A percentile compares a stretch with the other conserved stretches of the same genome.
phyloP scores from a whole-genome alignment of 148 eudicot species.

The Polygonum maritimum region DNA sequence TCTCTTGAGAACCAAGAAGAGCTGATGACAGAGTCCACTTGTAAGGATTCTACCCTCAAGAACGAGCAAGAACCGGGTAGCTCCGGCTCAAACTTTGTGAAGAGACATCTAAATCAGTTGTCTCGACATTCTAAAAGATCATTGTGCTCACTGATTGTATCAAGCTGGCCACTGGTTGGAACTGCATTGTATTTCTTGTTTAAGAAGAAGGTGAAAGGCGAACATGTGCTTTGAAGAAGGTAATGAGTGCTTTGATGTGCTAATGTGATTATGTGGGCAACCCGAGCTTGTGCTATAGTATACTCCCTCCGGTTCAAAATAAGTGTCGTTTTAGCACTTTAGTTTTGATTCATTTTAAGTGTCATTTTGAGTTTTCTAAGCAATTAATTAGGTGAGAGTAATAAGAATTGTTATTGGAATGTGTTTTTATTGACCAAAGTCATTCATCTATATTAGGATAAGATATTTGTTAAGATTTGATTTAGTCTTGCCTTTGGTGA shows the following conservation, averaged over 20 bases:
- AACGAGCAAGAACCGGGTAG: conserved; percentile 19
- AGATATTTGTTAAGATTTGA: no score
- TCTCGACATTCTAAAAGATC: conserved; percentile 49
- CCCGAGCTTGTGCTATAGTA: not conserved
- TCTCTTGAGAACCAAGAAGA: conserved; percentile 14
- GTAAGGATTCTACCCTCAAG: conserved; percentile 11
- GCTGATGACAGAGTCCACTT: conserved; percentile 14
- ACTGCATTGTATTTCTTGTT: conserved; percentile 44
- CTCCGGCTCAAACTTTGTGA: conserved; percentile 17
- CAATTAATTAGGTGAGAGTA: no score
- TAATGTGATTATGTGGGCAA: not conserved
- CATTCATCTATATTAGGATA: no score
- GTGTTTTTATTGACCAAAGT: no score
- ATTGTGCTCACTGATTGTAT: conserved; percentile 56
- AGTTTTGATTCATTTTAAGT: no score
- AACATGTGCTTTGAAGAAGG: conserved; percentile 18
- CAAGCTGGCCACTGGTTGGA: conserved; percentile 62
- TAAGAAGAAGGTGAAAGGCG: conserved; percentile 28
- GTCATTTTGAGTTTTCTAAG: no score
- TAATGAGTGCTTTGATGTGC: not conserved
- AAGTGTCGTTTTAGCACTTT: no score
- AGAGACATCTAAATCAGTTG: conserved; percentile 45
- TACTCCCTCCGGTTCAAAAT: no score
- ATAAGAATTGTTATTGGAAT: no score
- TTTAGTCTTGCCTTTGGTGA: no score